Percentiles rank a stretch among this genome's conserved stretches.
These are phyloP conservation scores for Alternaria triticina DNA, from an alignment of 2,329 filamentous ascomycete species.

Conservation along the genomic window DNA sequence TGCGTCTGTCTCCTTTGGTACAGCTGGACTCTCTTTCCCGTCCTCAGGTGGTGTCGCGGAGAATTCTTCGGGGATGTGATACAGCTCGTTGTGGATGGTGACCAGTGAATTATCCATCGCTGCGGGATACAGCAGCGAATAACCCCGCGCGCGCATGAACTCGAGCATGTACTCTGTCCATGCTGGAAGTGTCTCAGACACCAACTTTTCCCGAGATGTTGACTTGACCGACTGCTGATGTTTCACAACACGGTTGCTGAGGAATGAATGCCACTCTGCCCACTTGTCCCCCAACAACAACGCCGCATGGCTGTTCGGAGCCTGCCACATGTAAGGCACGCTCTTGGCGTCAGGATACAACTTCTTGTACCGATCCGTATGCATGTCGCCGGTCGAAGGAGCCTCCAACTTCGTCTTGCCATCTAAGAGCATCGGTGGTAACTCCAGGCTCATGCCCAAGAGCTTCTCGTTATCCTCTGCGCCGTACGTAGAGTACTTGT, in stretches of 20 bases:
- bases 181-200: conserved; percentile 73
- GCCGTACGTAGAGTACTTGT: conserved; percentile 69
- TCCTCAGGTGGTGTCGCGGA: conserved; percentile 3
- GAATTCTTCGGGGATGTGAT: conserved; percentile 73
- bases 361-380: conserved; percentile 36
- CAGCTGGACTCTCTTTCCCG: conserved; percentile 1
- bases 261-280: conserved; percentile 82
- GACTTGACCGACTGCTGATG: conserved; percentile 29
- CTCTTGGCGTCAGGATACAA: conserved; percentile 35
- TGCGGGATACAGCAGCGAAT: conserved; percentile 80
- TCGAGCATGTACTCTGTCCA: conserved; percentile 82
- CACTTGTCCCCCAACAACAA: conserved; percentile 87
- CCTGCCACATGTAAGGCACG: conserved; percentile 81
- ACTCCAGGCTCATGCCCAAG: conserved; percentile 79
- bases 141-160: conserved; percentile 76
- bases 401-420: conserved; percentile 63
- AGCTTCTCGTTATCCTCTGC: conserved; percentile 61
- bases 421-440: conserved; percentile 70
- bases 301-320: conserved; percentile 80
- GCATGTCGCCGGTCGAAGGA: conserved; percentile 52
- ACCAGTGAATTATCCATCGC: conserved; percentile 62
- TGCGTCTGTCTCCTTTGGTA: conserved; percentile 27
- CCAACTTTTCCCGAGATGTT: conserved; percentile 43
- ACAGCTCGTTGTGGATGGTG: conserved; percentile 80
- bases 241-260: conserved; percentile 65